Conservation (phyloP, 2,329 filamentous ascomycete species). For the Trichoderma simmonsii region DNA sequence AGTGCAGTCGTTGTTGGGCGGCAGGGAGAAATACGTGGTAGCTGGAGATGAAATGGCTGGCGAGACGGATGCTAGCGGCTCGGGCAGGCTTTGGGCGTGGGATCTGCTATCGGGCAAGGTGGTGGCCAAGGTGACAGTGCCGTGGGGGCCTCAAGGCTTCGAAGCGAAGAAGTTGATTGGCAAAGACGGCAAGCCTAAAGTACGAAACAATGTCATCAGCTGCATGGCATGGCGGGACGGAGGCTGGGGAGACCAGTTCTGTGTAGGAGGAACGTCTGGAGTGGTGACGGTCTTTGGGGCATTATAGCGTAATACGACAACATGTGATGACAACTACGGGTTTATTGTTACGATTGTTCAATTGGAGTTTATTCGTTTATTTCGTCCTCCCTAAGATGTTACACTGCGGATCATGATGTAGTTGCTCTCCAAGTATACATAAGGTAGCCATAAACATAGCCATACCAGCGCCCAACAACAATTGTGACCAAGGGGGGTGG, state of each 20-base stretch:
- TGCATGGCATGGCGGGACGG: constrained; percentile 61
- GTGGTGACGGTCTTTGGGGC: constrained; percentile 61
- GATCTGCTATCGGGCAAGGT: constrained; percentile 73
- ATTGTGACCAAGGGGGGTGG: neutral
- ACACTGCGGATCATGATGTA: neutral
- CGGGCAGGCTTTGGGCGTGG: constrained; percentile 74
- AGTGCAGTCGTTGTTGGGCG: constrained; percentile 72
- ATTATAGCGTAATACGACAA: constrained; percentile 20
- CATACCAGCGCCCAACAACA: neutral
- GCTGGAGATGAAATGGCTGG: constrained; percentile 69
- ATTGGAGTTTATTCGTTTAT: neutral
- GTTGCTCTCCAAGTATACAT: neutral
- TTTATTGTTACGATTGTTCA: neutral
- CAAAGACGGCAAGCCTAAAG: constrained; percentile 58
- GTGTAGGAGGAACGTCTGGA: constrained; percentile 62
- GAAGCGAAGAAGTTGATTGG: constrained; percentile 51
- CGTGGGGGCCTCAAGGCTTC: constrained; percentile 53
- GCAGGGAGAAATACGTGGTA: constrained; percentile 72
- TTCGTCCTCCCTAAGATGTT: neutral
- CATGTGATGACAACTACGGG: neutral
- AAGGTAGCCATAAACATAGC: neutral
- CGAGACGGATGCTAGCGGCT: constrained; percentile 31
- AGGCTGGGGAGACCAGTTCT: constrained; percentile 63
- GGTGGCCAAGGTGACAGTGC: constrained; percentile 57
- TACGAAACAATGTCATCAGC: constrained; percentile 57